Percentiles rank a stretch among this genome's conserved stretches.
Conservation (phyloP, 306 rosid species). For the Lithocarpus polystachyus region DNA sequence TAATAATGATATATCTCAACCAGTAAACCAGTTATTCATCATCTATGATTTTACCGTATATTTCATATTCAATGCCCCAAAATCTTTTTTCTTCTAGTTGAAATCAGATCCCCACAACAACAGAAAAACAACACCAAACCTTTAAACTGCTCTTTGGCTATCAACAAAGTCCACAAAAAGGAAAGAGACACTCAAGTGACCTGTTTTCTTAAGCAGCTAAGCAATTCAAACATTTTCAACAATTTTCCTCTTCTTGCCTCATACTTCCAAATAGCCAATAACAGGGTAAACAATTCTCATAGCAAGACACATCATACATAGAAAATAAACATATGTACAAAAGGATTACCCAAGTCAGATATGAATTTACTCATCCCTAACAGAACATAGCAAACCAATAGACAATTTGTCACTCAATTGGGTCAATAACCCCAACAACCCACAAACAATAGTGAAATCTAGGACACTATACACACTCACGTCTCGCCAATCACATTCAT, state of each 20-base stretch:
- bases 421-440: no score
- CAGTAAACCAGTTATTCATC: neutral
- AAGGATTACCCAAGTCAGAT: neutral
- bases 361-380: no score
- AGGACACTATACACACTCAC: no score
- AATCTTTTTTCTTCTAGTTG: neutral
- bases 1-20: neutral
- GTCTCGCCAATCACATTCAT: no score
- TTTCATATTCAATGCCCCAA: neutral
- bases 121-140: neutral
- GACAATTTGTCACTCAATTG: no score
- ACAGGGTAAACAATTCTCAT: neutral
- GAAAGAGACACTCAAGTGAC: neutral
- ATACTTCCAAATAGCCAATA: neutral
- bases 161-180: neutral
- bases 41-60: neutral
- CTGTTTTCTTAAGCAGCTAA: neutral
- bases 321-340: neutral
- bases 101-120: neutral
- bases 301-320: neutral
- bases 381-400: no score
- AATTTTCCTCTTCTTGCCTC: neutral
- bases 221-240: neutral
- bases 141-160: neutral
- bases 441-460: no score